Evolutionary conservation across 306 rosid species (phyloP), one percentile per base, ranked within the genome.

Genomic region (Pyrus betulifolia): DNA sequence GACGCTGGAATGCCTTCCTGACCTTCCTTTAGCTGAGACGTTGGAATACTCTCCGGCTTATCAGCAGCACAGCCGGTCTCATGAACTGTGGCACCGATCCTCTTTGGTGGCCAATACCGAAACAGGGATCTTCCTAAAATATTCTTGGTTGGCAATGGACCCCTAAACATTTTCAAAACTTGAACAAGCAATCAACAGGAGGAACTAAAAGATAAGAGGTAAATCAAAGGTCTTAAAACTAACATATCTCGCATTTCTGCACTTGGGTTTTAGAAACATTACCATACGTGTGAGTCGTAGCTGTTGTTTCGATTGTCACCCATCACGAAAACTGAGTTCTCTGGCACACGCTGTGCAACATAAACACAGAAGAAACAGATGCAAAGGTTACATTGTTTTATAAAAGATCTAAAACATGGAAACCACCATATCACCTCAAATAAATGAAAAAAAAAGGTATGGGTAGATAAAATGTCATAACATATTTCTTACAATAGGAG

Each of bases 231-330:
- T 74, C 28, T 25, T 78, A 0, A 35, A 81, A 31, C 33, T 23
- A 63, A 17, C 44, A 15, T 17, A 75, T 70, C 40, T 21, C 51
- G n/a, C 28, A 74, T 46, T 70, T 57, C 18, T 51, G 52, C 30
- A 25, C 45, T 70, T 72, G 57, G 69, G 70, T 67, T 71, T 54
- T 40, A 28, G 69, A 74, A 70, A 74, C 71, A 73, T 83, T 88
- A 96, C 99, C 99, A 96, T 69, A 92, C 96, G 76, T 92, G 99
- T 27, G 99, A 96, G 74, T 96, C 99, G 3, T 96, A 92, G 88
- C 99, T 92, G 87, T 96, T 96, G 72, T 96, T 96, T 79, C 99
- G 93, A 84, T 96, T 96, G 84, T 96, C 99, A 42, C 98, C 99
- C 99, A 96, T 96, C 85, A 92, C 99, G 80, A 96, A 95, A 11